phyloP scores from a whole-genome alignment of 2,329 filamentous ascomycete species.

The Rhynchosporium secalis region DNA sequence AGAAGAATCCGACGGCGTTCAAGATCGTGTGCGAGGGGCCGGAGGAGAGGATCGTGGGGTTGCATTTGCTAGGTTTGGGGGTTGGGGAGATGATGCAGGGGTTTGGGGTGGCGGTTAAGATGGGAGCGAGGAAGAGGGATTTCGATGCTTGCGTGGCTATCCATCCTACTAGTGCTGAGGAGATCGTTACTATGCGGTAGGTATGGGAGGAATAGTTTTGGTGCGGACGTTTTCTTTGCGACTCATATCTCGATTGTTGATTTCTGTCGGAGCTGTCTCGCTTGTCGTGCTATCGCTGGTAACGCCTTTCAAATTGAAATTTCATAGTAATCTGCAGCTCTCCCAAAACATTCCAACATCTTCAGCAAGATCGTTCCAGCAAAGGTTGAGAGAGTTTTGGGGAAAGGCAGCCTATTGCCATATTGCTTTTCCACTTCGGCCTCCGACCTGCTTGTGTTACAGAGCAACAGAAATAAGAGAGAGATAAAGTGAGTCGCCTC shows the following conservation, averaged over 20 bases:
- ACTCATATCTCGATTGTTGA: neutral
- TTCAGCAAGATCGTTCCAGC: no score
- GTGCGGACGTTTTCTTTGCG: neutral
- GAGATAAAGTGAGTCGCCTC: no score
- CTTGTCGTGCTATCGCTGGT: no score
- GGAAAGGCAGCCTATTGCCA: no score
- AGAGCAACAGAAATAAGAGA: no score
- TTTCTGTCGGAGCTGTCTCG: no score
- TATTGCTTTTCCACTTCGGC: no score
- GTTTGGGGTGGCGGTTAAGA: conserved; percentile 65
- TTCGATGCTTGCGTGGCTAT: conserved; percentile 59
- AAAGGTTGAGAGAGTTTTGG: no score
- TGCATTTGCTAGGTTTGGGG: conserved; percentile 79
- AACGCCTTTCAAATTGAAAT: no score
- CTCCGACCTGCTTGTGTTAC: no score
- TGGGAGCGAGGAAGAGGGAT: conserved; percentile 61
- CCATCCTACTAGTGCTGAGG: conserved; percentile 56
- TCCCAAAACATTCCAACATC: no score
- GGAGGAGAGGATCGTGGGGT: conserved; percentile 79
- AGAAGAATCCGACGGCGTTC: conserved; percentile 79
- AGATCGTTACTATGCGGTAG: conserved; percentile 50
- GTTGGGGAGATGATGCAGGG: conserved; percentile 67
- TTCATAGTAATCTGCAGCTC: no score
- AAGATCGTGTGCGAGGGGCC: conserved; percentile 76
- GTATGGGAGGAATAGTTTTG: neutral